Base-by-base conservation (phyloP, 129 eudicot species). In the Artemisia argyi region DNA sequence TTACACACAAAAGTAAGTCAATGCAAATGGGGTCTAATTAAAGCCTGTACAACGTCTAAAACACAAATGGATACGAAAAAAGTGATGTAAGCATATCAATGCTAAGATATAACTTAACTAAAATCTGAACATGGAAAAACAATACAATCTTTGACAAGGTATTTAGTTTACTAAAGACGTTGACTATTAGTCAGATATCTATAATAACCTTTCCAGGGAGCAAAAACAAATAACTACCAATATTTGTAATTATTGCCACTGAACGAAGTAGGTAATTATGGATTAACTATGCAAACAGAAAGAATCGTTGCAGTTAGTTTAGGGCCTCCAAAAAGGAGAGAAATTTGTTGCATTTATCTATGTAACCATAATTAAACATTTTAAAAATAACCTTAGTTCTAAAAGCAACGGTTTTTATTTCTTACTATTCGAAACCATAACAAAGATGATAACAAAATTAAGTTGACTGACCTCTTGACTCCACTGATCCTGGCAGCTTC, bases 401-500 rank as follows among this genome's bases (percentile, higher is more conserved):
- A 39, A 39, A 39, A 7, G 46, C 46, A 51, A 68, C 16, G 5
- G 61, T 52, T 53, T 32, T 30, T 30, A 69, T 2, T 32, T n/a
- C 1, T 39, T 1, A 39, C 46, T 7, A 39, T 7, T 28, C 10
- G 2, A n/a, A 30, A 69, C 32, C 62, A 16, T 56, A 59, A 47
- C 53, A 59, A 11, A 13, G 20, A 59, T 24, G 79, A 60, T 18
- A 70, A 69, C 39, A 61, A 54, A 56, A 24, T 24, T 15, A 42
- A 18, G 76, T 18, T 4, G 11, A 71, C 86, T 56, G 19, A 90
- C 97, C 98, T 88, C 92, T 94, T 88, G 44, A 94, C 89, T 14
- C 93, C 96, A 53, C 73, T 88, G 60, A 94, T 86, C 76, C 98
- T 88, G 7, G 89, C 84, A 72, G 98, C 98, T 87, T 94, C 98